These are phyloP conservation scores for Trichophyton mentagrophytes DNA, from an alignment of 2,329 filamentous ascomycete species.

Conservation along the genomic window DNA sequence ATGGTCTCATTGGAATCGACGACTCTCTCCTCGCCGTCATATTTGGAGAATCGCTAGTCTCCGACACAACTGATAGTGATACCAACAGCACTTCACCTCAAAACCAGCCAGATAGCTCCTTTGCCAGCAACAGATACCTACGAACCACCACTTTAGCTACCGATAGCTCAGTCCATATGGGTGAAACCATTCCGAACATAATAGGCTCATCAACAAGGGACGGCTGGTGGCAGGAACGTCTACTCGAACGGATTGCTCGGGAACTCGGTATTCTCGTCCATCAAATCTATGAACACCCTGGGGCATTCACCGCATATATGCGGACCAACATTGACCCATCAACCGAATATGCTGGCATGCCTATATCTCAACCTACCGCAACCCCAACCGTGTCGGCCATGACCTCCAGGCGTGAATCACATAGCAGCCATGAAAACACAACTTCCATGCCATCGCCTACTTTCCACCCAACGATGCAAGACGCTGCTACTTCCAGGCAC, in stretches of 20 bases:
- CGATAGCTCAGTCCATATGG: conserved; percentile 15
- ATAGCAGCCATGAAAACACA: conserved; percentile 15
- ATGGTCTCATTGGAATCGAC: conserved; percentile 82
- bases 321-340: conserved; percentile 48
- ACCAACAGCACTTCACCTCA: conserved; percentile 7
- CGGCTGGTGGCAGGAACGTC: conserved; percentile 39
- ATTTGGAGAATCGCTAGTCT: conserved; percentile 64
- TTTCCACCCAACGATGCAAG: conserved; percentile 39
- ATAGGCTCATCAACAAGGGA: conserved; percentile 19
- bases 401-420: conserved; percentile 13
- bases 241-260: conserved; percentile 71
- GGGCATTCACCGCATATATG: conserved; percentile 73
- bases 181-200: conserved; percentile 23
- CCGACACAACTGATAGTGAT: conserved; percentile 15
- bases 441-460: conserved; percentile 30
- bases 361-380: conserved; percentile 32
- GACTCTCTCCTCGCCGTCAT: conserved; percentile 73
- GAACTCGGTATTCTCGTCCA: conserved; percentile 77
- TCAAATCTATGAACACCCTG: conserved; percentile 73
- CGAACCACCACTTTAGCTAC: conserved; percentile 1
- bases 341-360: conserved; percentile 66
- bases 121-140: conserved; percentile 14
- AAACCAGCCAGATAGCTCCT: conserved; percentile 25
- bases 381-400: conserved; percentile 4
- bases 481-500: conserved; percentile 32